Conservation (phyloP, 805 yeast species). For the Yamadazyma nakazawae region DNA sequence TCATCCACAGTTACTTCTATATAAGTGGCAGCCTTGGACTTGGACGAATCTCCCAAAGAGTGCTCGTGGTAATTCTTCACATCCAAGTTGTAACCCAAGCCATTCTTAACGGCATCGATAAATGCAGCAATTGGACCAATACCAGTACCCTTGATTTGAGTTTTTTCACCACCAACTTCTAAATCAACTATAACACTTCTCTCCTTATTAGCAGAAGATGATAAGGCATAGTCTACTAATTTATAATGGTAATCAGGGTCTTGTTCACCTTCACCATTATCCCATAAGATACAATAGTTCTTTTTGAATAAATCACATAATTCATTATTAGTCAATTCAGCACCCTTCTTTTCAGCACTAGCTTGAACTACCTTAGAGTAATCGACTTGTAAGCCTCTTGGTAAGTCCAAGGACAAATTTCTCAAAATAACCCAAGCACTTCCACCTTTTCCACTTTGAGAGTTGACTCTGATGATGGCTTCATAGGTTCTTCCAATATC, state of each 20-base stretch:
- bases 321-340: conserved; percentile 65
- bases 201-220: conserved; percentile 32
- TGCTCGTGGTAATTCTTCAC: conserved; percentile 77
- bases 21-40: conserved; percentile 75
- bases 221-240: conserved; percentile 47
- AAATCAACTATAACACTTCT: conserved; percentile 50
- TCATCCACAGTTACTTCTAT: conserved; percentile 39
- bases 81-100: conserved; percentile 49
- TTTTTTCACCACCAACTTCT: conserved; percentile 40
- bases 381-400: conserved; percentile 75
- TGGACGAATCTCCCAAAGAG: conserved; percentile 70
- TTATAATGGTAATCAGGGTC: conserved; percentile 28
- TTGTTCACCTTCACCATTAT: conserved; percentile 19
- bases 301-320: conserved; percentile 61
- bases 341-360: conserved; percentile 66
- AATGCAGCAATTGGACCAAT: conserved; percentile 84
- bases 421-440: conserved; percentile 84
- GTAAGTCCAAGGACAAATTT: conserved; percentile 73
- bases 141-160: conserved; percentile 56
- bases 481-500: conserved; percentile 89
- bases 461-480: conserved; percentile 85
- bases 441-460: conserved; percentile 88
- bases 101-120: conserved; percentile 53
- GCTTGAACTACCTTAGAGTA: conserved; percentile 69
- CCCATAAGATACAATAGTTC: conserved; percentile 48